A percentile compares a stretch with the other conserved stretches of the same genome.
These are phyloP conservation scores for Naganishia sp. DNA, from an alignment of 1,284 basidiomycete genomes.

Conservation along the genomic window DNA sequence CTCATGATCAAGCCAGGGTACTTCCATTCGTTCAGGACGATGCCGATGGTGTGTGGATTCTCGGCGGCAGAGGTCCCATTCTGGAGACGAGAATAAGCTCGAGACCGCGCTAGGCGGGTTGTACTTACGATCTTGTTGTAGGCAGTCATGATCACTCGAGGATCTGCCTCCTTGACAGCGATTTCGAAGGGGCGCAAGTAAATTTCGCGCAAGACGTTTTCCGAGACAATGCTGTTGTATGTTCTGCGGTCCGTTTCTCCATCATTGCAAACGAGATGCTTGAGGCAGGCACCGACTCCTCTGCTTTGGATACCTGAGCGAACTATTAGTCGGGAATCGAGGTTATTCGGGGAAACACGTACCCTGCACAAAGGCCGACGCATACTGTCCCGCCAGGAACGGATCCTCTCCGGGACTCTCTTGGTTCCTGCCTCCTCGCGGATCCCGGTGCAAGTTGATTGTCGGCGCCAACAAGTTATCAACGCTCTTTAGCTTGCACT, in stretches of 20 bases:
- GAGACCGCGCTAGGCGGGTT: not conserved
- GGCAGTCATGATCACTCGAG: slow-evolving; percentile 45
- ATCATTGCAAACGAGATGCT: slow-evolving; percentile 54
- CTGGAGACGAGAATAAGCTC: not conserved
- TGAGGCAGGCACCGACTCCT: slow-evolving; percentile 39
- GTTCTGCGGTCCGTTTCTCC: slow-evolving; percentile 55
- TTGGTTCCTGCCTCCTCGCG: slow-evolving; percentile 47
- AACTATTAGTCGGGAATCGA: not conserved
- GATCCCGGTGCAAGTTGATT: slow-evolving; percentile 73
- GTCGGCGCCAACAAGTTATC: slow-evolving; percentile 70
- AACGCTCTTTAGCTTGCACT: slow-evolving; percentile 68
- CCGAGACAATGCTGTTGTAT: slow-evolving; percentile 55
- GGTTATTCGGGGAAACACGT: not conserved
- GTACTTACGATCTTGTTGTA: slow-evolving; percentile 57
- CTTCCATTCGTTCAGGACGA: slow-evolving; percentile 40
- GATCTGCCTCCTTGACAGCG: slow-evolving; percentile 63
- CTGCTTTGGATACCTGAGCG: slow-evolving; percentile 58
- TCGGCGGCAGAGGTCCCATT: slow-evolving; percentile 72
- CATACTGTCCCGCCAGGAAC: slow-evolving; percentile 66
- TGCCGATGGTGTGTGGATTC: slow-evolving; percentile 56
- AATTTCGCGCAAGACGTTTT: slow-evolving; percentile 73
- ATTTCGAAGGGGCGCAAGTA: slow-evolving; percentile 82
- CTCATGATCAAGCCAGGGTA: slow-evolving; percentile 59
- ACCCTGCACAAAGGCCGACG: slow-evolving; percentile 67
- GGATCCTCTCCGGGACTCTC: slow-evolving; percentile 77